Percentiles rank a stretch among this genome's conserved stretches.
These are phyloP conservation scores for Neopestalotiopsis sp. DNA, from an alignment of 2,329 filamentous ascomycete species.

Conservation along the genomic window DNA sequence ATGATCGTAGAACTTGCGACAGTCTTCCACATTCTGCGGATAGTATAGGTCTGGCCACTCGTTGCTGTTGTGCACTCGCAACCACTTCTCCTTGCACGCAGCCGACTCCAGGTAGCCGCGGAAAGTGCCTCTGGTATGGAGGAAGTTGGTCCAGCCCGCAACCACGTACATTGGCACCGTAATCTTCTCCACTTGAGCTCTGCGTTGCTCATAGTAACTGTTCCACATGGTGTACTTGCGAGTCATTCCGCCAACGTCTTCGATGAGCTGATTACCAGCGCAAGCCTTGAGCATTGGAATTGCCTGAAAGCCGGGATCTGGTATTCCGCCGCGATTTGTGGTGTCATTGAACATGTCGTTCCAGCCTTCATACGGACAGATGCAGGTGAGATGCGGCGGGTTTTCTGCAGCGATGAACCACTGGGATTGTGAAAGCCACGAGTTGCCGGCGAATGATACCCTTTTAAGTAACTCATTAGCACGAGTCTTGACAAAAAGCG, in stretches of 20 bases:
- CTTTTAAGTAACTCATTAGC: not conserved
- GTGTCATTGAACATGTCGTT: not conserved
- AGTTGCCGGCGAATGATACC: not conserved
- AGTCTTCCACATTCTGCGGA: no score
- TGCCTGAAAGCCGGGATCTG: not conserved
- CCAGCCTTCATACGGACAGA: not conserved
- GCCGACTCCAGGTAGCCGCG: no score
- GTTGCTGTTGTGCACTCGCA: not conserved
- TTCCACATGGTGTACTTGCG: no score
- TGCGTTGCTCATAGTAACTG: not conserved
- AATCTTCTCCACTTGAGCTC: not conserved
- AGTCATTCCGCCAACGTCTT: not conserved
- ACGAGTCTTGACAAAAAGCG: no score
- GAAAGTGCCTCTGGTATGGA: not conserved
- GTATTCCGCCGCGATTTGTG: not conserved
- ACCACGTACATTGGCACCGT: not conserved
- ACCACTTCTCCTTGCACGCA: not conserved
- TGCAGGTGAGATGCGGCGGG: not conserved
- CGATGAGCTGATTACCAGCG: not conserved
- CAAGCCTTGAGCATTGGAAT: not conserved
- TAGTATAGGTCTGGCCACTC: not conserved
- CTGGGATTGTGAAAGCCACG: not conserved
- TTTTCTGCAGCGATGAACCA: slow-evolving; percentile 3
- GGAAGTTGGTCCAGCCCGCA: not conserved
- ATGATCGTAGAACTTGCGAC: no score